Evolutionary conservation across 2,329 filamentous ascomycete species (phyloP), one percentile per base, ranked within the genome.

Genomic region (Phaeosphaeria sp.): DNA sequence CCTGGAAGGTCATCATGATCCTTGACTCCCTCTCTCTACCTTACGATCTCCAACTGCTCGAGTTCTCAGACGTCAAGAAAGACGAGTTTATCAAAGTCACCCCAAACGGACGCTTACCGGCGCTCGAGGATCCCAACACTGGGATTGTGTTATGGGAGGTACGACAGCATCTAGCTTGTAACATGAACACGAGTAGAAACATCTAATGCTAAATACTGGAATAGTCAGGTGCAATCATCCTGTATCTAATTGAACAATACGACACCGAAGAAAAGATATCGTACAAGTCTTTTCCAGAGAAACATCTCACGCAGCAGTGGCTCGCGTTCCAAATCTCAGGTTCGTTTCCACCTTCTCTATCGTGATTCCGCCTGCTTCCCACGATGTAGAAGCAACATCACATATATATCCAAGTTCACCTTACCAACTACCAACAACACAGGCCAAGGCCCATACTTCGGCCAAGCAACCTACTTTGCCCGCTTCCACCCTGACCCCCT

Each of bases 401-500:
- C n/a, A n/a, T n/a, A n/a, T n/a, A n/a, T n/a, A n/a, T n/a, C n/a
- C n/a, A n/a, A n/a, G n/a, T n/a, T n/a, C 6, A n/a, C 20, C 21
- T 27, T 4, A 9, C 25, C 9, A 27, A 27, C 4, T 27, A 27
- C 25, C 9, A 27, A 27, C 9, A 27, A 27, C 9, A 27, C 42
- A 46, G 50, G 52, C 2, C 73, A 75, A 54, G 74, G 71, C 9
- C 72, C 75, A 0, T 72, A 74, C 52, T 72, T 77, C 56, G 82
- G 82, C 15, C 81, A 83, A 64, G 69, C 69, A 0, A 71, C 71
- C 18, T 83, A 79, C 80, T 65, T 65, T 44, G 15, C 17, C 17
- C 41, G 48, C 18, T 80, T 75, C 62, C 77, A 82, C 65, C 70
- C 69, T 0, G 79, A 83, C 56, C 78, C 77, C 60, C 30, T 82